Conservation (phyloP, 805 yeast genomes). For the Candida patagonica region DNA sequence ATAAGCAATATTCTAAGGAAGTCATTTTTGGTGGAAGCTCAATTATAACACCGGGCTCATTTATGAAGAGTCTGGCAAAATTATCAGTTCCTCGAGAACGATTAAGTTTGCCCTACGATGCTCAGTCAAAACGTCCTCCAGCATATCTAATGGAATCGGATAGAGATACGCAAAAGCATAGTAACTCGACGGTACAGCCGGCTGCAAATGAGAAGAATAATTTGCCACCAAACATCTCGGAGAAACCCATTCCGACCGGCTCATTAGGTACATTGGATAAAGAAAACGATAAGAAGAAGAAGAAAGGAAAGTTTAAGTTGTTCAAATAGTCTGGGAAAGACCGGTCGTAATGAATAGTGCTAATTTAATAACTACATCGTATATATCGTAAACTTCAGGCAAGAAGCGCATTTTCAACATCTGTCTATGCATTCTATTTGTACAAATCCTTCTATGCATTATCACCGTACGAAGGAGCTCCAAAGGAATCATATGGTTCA, state of each 20-base stretch:
- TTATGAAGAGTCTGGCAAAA: constrained; percentile 23
- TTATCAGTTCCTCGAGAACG: constrained; percentile 22
- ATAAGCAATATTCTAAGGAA: constrained; percentile 48
- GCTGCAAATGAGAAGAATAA: too few relatives aligned
- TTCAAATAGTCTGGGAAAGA: constrained; percentile 12
- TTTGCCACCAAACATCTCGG: too few relatives aligned
- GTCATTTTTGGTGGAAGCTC: constrained; percentile 77
- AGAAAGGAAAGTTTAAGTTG: constrained; percentile 11
- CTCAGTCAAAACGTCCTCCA: constrained; percentile 22
- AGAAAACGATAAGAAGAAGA: constrained; percentile 11
- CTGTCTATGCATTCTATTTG: too few relatives aligned
- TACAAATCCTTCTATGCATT: neutral
- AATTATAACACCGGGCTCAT: constrained; percentile 37
- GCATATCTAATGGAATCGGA: constrained; percentile 24
- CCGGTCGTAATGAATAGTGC: too few relatives aligned
- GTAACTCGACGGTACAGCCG: neutral
- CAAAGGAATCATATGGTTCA: constrained; percentile 4
- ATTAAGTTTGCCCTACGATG: constrained; percentile 25
- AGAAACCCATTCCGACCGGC: too few relatives aligned
- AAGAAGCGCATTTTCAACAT: too few relatives aligned
- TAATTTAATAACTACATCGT: too few relatives aligned
- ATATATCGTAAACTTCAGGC: too few relatives aligned
- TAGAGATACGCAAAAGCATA: constrained; percentile 10
- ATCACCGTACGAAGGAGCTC: constrained; percentile 9
- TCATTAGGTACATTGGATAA: too few relatives aligned